Base-by-base conservation (phyloP, 1,139 yeast species). In the Yamadazyma conglobata region DNA sequence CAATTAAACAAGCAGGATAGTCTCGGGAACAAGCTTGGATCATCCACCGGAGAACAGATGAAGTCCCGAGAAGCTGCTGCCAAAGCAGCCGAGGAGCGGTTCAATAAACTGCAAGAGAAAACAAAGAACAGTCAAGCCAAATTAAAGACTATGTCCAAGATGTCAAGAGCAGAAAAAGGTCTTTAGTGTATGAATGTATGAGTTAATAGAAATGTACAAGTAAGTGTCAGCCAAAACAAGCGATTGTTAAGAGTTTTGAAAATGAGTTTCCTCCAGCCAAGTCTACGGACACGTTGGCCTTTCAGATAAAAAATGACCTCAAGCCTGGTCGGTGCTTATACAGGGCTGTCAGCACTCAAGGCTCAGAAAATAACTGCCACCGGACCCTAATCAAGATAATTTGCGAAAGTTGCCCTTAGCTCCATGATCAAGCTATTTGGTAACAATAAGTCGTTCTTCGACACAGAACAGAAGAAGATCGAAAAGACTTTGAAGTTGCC, bases 61-160 rank as follows among this genome's bases (percentile, higher is more conserved):
- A 15, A 22, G 16, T 32, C 44, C 10, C 48, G 42, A 34, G 54
- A 47, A 14, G 67, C 68, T 1, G 67, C 55, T 4, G 70, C 68
- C 5, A 42, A 42, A 22, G 69, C 69, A 3, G 70, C 71, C 2
- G 62, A 63, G 33, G 47, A 45, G 26, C 43, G 70, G 24, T 56
- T 42, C 38, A 40, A 48, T 23, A 49, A 48, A 30, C 58, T 52
- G 12, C 59, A 60, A 30, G 50, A 50, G 17, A 42, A 53, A 27
- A 25, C 38, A 11, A 47, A 46, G 29, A 45, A 43, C 10, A 59
- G 69, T 35, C 46, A 49, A 33, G 52, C 45, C 12, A 58, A 52
- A 41, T 44, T 64, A 29, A 50, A 54, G 40, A 46, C 53, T 11
- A 52, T 60, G 62, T 41, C 52, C 28, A 50, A 48, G 35, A 41